phyloP scores from a whole-genome alignment of 202 grass and related monocot species.

The Carex arenaria region DNA sequence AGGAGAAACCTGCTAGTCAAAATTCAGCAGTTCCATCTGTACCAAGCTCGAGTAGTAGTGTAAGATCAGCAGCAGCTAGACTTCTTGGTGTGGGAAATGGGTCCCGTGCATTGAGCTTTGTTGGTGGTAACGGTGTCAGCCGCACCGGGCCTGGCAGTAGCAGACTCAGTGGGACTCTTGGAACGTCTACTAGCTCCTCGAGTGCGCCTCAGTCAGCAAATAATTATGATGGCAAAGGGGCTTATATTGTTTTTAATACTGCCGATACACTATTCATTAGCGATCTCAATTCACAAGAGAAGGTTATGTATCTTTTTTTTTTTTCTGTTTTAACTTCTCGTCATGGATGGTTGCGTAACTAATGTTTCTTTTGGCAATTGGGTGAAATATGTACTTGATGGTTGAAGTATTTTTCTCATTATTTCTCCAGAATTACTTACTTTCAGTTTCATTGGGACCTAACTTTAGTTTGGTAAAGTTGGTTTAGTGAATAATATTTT shows the following conservation, averaged over 20 bases:
- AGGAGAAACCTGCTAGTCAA: constrained; percentile 65
- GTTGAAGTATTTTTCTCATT: neutral
- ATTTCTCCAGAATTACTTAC: neutral
- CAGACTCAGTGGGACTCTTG: constrained; percentile 49
- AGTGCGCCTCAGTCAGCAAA: constrained; percentile 40
- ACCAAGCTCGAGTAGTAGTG: constrained; percentile 56
- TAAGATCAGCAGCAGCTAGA: constrained; percentile 73
- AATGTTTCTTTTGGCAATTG: constrained; percentile 11
- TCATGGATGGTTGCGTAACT: neutral
- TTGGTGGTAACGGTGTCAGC: constrained; percentile 59
- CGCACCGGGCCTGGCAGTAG: constrained; percentile 58
- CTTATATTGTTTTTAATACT: constrained; percentile 84
- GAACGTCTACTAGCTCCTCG: constrained; percentile 24
- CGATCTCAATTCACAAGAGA: constrained; percentile 86
- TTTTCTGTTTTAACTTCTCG: neutral
- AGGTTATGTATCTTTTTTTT: constrained; percentile 48
- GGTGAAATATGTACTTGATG: neutral
- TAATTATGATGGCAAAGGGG: constrained; percentile 82
- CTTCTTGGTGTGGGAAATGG: constrained; percentile 71
- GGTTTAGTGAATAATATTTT: constrained; percentile 7
- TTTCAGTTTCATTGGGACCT: neutral
- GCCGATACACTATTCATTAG: constrained; percentile 74
- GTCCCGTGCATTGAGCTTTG: constrained; percentile 71
- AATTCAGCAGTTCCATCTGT: constrained; percentile 56
- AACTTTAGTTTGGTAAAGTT: neutral